Evolutionary conservation across 495 filamentous ascomycete genomes (phyloP), one percentile per base, ranked within the genome.

Genomic region (Aspergillus wentii): DNA sequence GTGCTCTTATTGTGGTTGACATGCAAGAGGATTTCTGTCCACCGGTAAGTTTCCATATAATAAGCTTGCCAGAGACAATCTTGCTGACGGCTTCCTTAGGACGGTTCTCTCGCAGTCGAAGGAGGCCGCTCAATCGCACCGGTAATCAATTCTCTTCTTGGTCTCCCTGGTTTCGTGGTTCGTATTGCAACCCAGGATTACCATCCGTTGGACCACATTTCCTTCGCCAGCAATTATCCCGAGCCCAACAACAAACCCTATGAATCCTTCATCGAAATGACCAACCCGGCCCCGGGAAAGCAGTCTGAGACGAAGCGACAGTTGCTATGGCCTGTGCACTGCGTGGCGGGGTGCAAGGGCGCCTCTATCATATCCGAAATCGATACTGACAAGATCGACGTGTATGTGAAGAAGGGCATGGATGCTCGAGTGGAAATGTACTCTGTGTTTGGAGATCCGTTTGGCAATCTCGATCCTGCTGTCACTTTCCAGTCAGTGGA

Each of bases 21-120:
- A 71, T 95, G 63, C 92, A 98, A 65, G 86, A 95, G 60, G 92
- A 96, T 69, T 98, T 98, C 63, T 95, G 88, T 62, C 87, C 86
- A 42, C 91, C 91, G 17, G 86, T 92, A 46, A 42, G 48, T 52
- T 30, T 23, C 17, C 30, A 19, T 31, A 20, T 6, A 27, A 18
- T 25, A 13, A 35, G 26, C 19, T 30, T 18, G 8, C 38, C 8
- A 38, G 28, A 17, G 31, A 17, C 31, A 3, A 15, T 19, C 8
- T 34, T 40, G n/a, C n/a, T n/a, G n/a, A n/a, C n/a, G n/a, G n/a
- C n/a, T n/a, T n/a, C n/a, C n/a, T n/a, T 40, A 94, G 88, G 76
- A 82, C 52, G 92, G 92, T 35, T 78, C 86, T 30, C 80, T 98
- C 18, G 79, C 88, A 15, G 86, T 98, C 6, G 43, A 73, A 48